phyloP scores from a whole-genome alignment of 1,284 basidiomycete genomes.

The Ustilago shanxiensis region DNA sequence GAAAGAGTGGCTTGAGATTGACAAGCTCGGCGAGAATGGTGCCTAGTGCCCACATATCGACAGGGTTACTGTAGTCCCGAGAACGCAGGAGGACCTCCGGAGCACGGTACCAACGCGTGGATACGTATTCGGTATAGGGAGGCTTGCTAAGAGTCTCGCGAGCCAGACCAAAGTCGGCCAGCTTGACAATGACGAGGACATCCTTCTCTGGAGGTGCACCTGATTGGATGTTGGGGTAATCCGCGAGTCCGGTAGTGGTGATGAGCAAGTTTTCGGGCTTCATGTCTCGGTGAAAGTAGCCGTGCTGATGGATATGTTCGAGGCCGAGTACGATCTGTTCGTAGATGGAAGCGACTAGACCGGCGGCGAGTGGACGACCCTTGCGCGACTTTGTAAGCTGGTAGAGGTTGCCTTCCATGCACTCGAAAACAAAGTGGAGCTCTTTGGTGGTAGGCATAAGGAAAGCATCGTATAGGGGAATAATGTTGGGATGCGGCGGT shows the following conservation, averaged over 20 bases:
- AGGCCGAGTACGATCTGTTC: conserved; percentile 90
- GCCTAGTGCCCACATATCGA: conserved; percentile 99
- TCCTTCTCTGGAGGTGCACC: conserved; percentile 78
- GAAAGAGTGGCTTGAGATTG: conserved; percentile 94
- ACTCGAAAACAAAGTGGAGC: conserved; percentile 99
- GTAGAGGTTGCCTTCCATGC: conserved; percentile 99
- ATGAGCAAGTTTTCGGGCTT: conserved; percentile 99
- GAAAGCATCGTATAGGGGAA: conserved; percentile 98
- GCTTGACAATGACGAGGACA: conserved; percentile 95
- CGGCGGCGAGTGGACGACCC: conserved; percentile 91
- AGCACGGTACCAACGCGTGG: conserved; percentile 98
- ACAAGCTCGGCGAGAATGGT: conserved; percentile 97
- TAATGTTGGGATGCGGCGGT: conserved; percentile 95
- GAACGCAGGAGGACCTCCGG: conserved; percentile 94
- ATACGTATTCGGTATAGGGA: conserved; percentile 98
- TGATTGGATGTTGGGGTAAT: conserved; percentile 77
- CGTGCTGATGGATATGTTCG: conserved; percentile 89
- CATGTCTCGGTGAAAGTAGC: conserved; percentile 99
- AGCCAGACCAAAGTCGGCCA: conserved; percentile 98
- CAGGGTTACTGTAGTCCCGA: conserved; percentile 91
- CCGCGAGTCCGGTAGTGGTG: conserved; percentile 95
- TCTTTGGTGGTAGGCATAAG: conserved; percentile 91
- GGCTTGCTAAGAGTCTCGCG: conserved; percentile 88
- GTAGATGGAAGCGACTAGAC: conserved; percentile 94
- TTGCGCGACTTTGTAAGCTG: conserved; percentile 98